phyloP scores from a whole-genome alignment of 129 eudicot species.

The Solidago caesia region DNA sequence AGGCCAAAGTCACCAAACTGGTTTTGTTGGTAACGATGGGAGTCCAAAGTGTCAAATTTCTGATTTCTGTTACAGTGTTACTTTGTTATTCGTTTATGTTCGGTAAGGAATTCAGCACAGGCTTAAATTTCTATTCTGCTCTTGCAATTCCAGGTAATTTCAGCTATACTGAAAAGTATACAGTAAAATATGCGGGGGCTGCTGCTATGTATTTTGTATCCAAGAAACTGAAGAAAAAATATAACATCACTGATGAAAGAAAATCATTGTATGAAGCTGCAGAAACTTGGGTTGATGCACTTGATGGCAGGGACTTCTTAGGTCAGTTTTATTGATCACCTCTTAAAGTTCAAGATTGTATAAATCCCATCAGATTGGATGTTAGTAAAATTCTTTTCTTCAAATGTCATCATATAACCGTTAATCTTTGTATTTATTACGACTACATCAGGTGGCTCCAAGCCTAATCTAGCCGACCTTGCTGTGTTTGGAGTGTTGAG shows the following conservation, averaged over 20 bases:
- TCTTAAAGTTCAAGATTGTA: constrained; percentile 8
- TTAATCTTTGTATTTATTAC: constrained; percentile 11
- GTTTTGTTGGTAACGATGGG: background rate
- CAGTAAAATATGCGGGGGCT: constrained; percentile 55
- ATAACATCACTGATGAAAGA: constrained; percentile 54
- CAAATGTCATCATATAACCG: background rate
- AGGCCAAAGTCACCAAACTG: background rate
- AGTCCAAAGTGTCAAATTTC: no score
- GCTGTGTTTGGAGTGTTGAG: constrained; percentile 48
- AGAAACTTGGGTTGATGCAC: constrained; percentile 59
- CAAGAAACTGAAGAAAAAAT: constrained; percentile 52
- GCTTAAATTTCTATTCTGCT: background rate
- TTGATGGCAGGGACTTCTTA: constrained; percentile 51
- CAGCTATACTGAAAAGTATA: constrained; percentile 38
- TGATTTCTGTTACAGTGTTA: no score
- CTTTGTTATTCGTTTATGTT: no score
- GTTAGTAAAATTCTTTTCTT: background rate
- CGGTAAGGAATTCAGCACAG: background rate
- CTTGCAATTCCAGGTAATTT: constrained; percentile 40
- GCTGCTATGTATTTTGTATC: constrained; percentile 62
- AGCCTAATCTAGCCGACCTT: constrained; percentile 50
- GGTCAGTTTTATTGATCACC: constrained; percentile 34
- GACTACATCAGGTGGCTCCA: constrained; percentile 39
- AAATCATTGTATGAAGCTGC: constrained; percentile 55
- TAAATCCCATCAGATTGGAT: background rate